Evolutionary conservation across 2,329 filamentous ascomycete species (phyloP).

Genomic region (Neonectria ditissima): DNA sequence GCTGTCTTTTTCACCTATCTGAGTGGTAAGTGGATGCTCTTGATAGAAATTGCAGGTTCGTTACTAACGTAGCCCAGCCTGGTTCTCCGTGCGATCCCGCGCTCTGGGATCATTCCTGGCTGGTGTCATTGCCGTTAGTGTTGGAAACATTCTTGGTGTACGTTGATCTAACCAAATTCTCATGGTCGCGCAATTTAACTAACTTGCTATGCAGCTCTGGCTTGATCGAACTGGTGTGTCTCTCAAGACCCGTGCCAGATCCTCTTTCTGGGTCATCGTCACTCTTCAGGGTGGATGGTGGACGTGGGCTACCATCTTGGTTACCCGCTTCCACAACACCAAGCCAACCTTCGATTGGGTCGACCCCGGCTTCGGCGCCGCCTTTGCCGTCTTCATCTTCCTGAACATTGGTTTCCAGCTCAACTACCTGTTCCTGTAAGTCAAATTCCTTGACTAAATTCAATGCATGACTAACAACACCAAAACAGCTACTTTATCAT

Average conservation of each 20-base stretch:
- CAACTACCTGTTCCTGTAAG: slow-evolving; percentile 78
- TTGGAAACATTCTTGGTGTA: slow-evolving; percentile 74
- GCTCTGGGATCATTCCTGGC: slow-evolving; percentile 78
- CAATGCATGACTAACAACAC: neutral
- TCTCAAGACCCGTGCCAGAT: slow-evolving; percentile 65
- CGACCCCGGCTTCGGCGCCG: slow-evolving; percentile 71
- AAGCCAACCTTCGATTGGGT: slow-evolving; percentile 75
- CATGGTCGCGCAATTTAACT: slow-evolving; percentile 2
- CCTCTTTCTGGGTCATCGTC: slow-evolving; percentile 65
- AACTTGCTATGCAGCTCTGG: slow-evolving; percentile 54
- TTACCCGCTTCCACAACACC: slow-evolving; percentile 68
- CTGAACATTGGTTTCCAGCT: slow-evolving; percentile 76
- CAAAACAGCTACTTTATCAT: slow-evolving; percentile 73
- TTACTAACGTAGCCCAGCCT: slow-evolving; percentile 55
- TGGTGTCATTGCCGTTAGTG: slow-evolving; percentile 73
- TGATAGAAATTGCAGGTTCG: too few relatives aligned
- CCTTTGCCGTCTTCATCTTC: slow-evolving; percentile 76
- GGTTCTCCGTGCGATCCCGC: slow-evolving; percentile 77
- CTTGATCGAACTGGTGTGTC: slow-evolving; percentile 69
- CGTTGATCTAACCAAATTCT: slow-evolving; percentile 44
- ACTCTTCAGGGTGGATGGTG: slow-evolving; percentile 76
- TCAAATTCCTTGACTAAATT: neutral
- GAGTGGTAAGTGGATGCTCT: slow-evolving; percentile 30
- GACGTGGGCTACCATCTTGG: slow-evolving; percentile 76
- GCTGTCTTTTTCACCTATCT: slow-evolving; percentile 80